These are phyloP conservation scores for Wickerhamomyces kurtzmanii DNA, from an alignment of 805 yeast species.

Conservation along the genomic window DNA sequence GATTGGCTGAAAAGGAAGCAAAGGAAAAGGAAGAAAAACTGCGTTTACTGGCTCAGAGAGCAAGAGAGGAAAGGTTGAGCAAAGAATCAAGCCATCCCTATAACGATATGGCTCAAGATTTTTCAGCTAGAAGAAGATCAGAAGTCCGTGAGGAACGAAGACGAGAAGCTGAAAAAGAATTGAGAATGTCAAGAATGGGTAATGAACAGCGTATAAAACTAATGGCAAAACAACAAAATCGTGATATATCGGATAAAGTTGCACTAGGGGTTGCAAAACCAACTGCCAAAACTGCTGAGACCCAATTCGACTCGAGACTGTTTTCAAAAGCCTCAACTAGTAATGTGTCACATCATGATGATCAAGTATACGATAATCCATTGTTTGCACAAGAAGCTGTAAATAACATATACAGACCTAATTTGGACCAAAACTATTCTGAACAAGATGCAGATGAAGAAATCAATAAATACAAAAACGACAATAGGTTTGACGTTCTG, in stretches of 20 bases:
- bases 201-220: slow-evolving; percentile 30
- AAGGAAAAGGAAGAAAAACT: slow-evolving; percentile 41
- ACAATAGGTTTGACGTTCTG: slow-evolving; percentile 5
- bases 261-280: slow-evolving; percentile 39
- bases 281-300: slow-evolving; percentile 22
- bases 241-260: slow-evolving; percentile 49
- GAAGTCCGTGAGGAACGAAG: slow-evolving; percentile 32
- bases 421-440: slow-evolving; percentile 8
- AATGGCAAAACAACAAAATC: slow-evolving; percentile 31
- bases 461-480: slow-evolving; percentile 4
- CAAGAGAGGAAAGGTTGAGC: slow-evolving; percentile 25
- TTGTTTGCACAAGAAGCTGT: slow-evolving; percentile 46
- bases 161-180: slow-evolving; percentile 35
- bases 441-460: slow-evolving; percentile 11
- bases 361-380: slow-evolving; percentile 49
- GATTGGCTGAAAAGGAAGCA: slow-evolving; percentile 38
- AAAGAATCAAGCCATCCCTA: slow-evolving; percentile 4
- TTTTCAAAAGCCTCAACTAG: slow-evolving; percentile 29
- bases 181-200: slow-evolving; percentile 32
- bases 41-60: slow-evolving; percentile 37
- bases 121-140: slow-evolving; percentile 23
- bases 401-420: slow-evolving; percentile 37
- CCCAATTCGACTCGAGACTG: slow-evolving; percentile 49
- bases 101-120: slow-evolving; percentile 3
- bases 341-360: slow-evolving; percentile 22